These are phyloP conservation scores for Tetrahymena thermophila DNA, from an alignment of 73 alveolate species.

Conservation along the genomic window DNA sequence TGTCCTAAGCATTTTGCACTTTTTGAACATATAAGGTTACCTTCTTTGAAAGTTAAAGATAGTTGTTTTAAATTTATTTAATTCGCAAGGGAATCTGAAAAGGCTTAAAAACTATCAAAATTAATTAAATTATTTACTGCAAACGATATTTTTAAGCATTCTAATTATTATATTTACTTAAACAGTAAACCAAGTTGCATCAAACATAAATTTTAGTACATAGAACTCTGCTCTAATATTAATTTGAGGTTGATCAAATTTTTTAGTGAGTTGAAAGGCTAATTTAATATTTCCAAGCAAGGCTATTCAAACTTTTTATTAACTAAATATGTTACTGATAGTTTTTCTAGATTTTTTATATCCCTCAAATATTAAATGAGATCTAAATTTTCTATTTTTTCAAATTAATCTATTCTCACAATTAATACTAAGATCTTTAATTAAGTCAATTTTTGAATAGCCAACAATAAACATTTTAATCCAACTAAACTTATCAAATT, in stretches of 20 bases:
- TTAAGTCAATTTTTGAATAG: not conserved
- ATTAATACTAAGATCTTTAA: no score
- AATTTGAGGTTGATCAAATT: not conserved
- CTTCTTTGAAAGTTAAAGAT: not conserved
- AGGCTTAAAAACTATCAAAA: not conserved
- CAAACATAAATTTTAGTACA: not conserved
- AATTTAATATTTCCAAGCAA: no score
- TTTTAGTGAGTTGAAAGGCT: not conserved
- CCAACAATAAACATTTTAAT: not conserved
- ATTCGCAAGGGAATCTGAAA: not conserved
- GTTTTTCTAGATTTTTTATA: no score
- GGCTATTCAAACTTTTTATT: no score
- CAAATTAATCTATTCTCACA: not conserved
- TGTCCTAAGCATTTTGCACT: not conserved
- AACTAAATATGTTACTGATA: not conserved
- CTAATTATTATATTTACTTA: not conserved
- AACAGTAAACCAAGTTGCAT: not conserved
- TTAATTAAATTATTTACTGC: not conserved
- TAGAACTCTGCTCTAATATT: not conserved
- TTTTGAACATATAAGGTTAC: not conserved
- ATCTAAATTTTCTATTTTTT: not conserved
- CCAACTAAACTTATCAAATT: not conserved
- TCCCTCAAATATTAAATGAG: no score
- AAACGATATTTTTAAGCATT: not conserved
- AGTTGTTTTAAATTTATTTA: not conserved